phyloP scores from a whole-genome alignment of 2,329 filamentous ascomycete genomes.

The Colletotrichum coccodes region DNA sequence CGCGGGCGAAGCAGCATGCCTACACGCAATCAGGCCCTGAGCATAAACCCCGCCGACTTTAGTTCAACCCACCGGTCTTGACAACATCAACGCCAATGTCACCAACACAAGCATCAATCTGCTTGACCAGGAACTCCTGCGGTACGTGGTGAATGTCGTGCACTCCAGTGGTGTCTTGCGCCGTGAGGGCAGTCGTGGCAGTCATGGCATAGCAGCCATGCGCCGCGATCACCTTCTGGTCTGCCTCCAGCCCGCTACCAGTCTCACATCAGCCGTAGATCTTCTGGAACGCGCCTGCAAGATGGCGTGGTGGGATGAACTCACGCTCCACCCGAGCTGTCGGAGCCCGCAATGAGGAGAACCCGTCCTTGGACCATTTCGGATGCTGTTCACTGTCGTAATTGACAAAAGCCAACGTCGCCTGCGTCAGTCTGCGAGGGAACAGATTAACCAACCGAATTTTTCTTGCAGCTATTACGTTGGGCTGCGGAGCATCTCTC shows the following conservation, averaged over 20 bases:
- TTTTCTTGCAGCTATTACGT: neutral
- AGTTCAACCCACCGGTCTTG: slow-evolving; percentile 77
- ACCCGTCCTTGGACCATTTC: slow-evolving; percentile 62
- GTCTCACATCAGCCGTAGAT: neutral
- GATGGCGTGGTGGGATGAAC: slow-evolving; percentile 40
- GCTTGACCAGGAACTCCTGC: slow-evolving; percentile 80
- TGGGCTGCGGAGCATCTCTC: neutral
- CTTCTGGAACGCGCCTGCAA: neutral
- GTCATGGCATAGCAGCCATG: slow-evolving; percentile 97
- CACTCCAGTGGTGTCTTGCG: slow-evolving; percentile 91
- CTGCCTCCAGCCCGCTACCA: slow-evolving; percentile 87
- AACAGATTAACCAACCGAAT: neutral
- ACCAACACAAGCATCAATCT: slow-evolving; percentile 84
- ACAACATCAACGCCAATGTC: slow-evolving; percentile 91
- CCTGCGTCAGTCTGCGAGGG: neutral
- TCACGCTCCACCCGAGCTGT: slow-evolving; percentile 89
- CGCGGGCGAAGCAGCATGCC: slow-evolving; percentile 82
- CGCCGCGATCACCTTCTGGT: slow-evolving; percentile 92
- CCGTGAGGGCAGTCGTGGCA: slow-evolving; percentile 93
- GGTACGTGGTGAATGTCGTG: slow-evolving; percentile 84
- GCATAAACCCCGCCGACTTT: neutral
- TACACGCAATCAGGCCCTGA: slow-evolving; percentile 44
- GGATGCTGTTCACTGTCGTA: neutral
- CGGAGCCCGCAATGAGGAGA: slow-evolving; percentile 87
- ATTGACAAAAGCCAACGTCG: neutral